phyloP scores from a whole-genome alignment of 2,329 filamentous ascomycete species.

The Ophiocordyceps robertsii region DNA sequence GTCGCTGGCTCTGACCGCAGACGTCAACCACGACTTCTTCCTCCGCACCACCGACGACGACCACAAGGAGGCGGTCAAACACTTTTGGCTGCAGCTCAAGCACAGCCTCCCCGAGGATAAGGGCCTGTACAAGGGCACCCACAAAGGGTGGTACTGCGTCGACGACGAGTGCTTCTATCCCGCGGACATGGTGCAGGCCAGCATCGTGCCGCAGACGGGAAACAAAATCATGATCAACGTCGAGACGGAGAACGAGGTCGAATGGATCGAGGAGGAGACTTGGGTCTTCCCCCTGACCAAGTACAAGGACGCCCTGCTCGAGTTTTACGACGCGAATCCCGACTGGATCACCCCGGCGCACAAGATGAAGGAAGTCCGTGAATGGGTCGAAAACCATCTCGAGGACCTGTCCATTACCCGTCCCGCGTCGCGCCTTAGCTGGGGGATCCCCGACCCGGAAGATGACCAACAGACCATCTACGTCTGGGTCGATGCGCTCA shows the following conservation, averaged over 20 bases:
- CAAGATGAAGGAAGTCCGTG: conserved; percentile 66
- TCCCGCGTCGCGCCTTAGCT: conserved; percentile 61
- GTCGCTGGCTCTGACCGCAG: conserved; percentile 54
- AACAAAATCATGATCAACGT: conserved; percentile 68
- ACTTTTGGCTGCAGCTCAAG: conserved; percentile 75
- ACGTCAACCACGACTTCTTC: conserved; percentile 71
- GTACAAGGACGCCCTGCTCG: conserved; percentile 63
- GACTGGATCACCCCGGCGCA: conserved; percentile 59
- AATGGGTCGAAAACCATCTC: conserved; percentile 64
- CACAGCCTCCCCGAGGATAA: conserved; percentile 39
- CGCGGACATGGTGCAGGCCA: conserved; percentile 56
- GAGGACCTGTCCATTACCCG: conserved; percentile 84
- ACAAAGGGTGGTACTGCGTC: conserved; percentile 93
- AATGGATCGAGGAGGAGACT: conserved; percentile 87
- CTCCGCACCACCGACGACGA: conserved; percentile 79
- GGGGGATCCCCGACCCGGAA: conserved; percentile 81
- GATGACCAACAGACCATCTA: conserved; percentile 86
- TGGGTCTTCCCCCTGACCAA: conserved; percentile 89
- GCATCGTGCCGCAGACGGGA: conserved; percentile 68
- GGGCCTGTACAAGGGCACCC: conserved; percentile 72
- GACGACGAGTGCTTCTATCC: conserved; percentile 97
- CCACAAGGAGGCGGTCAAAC: conserved; percentile 73
- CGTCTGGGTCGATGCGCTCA: conserved; percentile 91
- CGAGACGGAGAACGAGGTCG: conserved; percentile 85
- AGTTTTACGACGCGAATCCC: conserved; percentile 68